Conservation (phyloP, 805 yeast species). For the Candida ortonii region DNA sequence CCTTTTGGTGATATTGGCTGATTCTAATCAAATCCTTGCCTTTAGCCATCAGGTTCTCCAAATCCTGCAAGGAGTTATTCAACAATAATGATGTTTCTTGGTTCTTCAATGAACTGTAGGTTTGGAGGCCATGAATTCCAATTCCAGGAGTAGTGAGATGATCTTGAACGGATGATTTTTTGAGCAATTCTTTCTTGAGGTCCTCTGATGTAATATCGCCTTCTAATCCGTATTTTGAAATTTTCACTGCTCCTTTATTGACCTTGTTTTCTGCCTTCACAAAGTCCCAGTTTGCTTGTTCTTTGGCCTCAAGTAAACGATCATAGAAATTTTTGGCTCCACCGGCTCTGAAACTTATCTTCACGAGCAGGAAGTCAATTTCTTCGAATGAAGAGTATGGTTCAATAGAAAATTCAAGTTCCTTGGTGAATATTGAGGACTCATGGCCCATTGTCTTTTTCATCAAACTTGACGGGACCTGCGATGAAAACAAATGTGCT, state of each 20-base stretch:
- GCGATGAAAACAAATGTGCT: constrained; percentile 38
- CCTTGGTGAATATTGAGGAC: background rate
- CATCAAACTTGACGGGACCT: constrained; percentile 17
- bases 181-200: too few relatives aligned
- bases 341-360: constrained; percentile 71
- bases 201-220: too few relatives aligned
- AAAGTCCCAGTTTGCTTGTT: constrained; percentile 47
- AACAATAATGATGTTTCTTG: constrained; percentile 59
- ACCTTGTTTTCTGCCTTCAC: constrained; percentile 22
- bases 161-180: background rate
- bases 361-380: constrained; percentile 40
- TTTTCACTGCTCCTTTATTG: constrained; percentile 35
- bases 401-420: constrained; percentile 14
- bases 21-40: constrained; percentile 69
- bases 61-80: constrained; percentile 68
- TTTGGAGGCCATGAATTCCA: constrained; percentile 74
- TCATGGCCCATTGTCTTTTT: constrained; percentile 3
- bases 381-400: constrained; percentile 13
- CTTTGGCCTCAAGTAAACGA: constrained; percentile 44
- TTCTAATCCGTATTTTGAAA: constrained; percentile 5
- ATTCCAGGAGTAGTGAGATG: too few relatives aligned
- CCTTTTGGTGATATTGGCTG: constrained; percentile 41
- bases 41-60: constrained; percentile 72
- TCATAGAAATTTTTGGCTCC: constrained; percentile 58
- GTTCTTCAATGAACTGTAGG: constrained; percentile 50